A percentile compares a stretch with the other conserved stretches of the same genome.
These are phyloP conservation scores for Pezicula neosporulosa DNA, from an alignment of 2,329 filamentous ascomycete genomes.

Conservation along the genomic window DNA sequence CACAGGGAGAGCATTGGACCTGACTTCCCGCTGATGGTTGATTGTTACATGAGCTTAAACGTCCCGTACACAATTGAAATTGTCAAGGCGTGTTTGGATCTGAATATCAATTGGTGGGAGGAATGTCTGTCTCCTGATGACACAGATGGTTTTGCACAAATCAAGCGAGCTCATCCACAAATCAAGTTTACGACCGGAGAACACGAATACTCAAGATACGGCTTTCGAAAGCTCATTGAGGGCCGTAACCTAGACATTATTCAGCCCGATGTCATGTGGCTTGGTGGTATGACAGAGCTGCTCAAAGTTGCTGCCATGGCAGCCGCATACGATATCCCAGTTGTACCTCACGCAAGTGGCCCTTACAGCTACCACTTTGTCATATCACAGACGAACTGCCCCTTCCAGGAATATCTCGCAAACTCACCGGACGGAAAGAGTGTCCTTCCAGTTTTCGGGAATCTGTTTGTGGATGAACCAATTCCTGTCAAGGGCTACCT, in stretches of 20 bases:
- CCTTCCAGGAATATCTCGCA: constrained; percentile 94
- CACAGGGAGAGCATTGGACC: constrained; percentile 82
- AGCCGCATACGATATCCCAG: constrained; percentile 88
- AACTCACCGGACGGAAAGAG: constrained; percentile 90
- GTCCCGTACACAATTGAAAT: constrained; percentile 91
- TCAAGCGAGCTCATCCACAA: constrained; percentile 87
- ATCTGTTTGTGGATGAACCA: constrained; percentile 86
- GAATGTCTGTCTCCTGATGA: constrained; percentile 91
- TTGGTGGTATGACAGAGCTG: constrained; percentile 87
- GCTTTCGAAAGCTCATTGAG: constrained; percentile 92
- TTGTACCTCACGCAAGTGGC: constrained; percentile 91
- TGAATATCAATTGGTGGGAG: constrained; percentile 97
- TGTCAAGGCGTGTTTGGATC: constrained; percentile 75
- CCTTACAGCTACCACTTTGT: constrained; percentile 97
- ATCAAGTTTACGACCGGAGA: constrained; percentile 95
- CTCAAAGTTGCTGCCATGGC: constrained; percentile 87
- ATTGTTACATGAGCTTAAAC: constrained; percentile 96
- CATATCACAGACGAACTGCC: constrained; percentile 86
- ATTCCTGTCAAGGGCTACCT: constrained; percentile 82
- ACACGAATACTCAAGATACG: constrained; percentile 92
- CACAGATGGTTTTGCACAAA: constrained; percentile 82
- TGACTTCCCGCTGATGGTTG: constrained; percentile 90
- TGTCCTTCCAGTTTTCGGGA: constrained; percentile 87
- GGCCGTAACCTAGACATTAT: constrained; percentile 90
- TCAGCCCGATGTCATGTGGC: constrained; percentile 97